Base-by-base conservation (phyloP, 2,329 filamentous ascomycete species). In the Lasiodiplodia sp. region DNA sequence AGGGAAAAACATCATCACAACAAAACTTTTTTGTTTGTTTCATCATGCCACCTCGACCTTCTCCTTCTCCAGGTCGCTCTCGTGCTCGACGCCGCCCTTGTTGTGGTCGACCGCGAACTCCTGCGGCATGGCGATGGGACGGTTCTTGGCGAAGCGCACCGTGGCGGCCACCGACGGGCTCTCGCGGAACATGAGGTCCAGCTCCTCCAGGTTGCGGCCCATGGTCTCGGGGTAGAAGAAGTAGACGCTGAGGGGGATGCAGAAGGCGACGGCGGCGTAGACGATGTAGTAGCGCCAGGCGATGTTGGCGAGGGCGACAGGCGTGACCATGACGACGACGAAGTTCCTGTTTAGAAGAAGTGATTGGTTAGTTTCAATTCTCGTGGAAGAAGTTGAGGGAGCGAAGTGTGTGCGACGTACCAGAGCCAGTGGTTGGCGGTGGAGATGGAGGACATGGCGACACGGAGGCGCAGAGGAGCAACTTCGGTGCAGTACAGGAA, bases 401-500 rank as follows among this genome's bases (percentile, higher is more conserved):
- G 23, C 64, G 69, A 28, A 12, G 16, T 18, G 23, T n/a, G 23
- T 18, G 14, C 5, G 47, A 76, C 76, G 70, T 74, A 79, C 81
- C 82, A 84, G 25, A 85, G 79, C 84, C 84, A 86, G 71, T 85
- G 83, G 71, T 84, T 85, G 0, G 84, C 86, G 0, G 86, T 88
- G 0, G 84, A 86, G 51, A 89, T 84, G 40, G 84, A 83, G 2
- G 85, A 84, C 82, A 89, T 87, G 23, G 85, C 82, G 69, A 86
- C 84, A 23, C 85, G 79, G 34, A 87, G 75, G 12, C 83, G 78
- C 18, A 85, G 78, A 0, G 87, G 87, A 0, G 86, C 86, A 21
- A 88, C 80, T 72, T 89, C 87, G 1, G 87, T 84, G 69, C 86
- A 87, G 76, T 89, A 89, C 23, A 89, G 79, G 78, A 88, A 89